These are phyloP conservation scores for Cladosporium sp. DNA, from an alignment of 2,329 filamentous ascomycete species.

Conservation along the genomic window DNA sequence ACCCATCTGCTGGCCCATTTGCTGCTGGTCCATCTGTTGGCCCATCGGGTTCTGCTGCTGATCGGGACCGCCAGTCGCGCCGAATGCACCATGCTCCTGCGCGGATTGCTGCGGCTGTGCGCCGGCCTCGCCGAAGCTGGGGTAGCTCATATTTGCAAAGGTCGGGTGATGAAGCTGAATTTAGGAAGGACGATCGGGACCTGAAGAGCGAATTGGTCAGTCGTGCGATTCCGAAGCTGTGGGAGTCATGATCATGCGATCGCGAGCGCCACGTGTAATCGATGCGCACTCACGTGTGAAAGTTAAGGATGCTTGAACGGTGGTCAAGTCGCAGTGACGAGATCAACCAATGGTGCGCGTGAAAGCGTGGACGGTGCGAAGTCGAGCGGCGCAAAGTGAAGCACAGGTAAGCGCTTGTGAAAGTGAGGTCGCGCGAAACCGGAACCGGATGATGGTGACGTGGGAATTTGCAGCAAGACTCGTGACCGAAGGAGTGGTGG, in stretches of 20 bases:
- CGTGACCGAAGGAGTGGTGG: constrained; percentile 7
- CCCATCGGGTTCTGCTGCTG: constrained; percentile 3
- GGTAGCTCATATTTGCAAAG: constrained; percentile 56
- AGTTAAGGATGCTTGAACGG: constrained; percentile 10
- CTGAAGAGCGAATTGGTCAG: background rate
- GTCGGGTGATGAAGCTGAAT: constrained; percentile 1
- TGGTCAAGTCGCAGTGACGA: constrained; percentile 1
- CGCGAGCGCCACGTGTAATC: background rate
- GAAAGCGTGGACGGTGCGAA: background rate
- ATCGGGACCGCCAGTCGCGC: constrained; percentile 9
- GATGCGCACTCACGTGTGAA: constrained; percentile 19
- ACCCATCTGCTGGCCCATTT: constrained; percentile 49
- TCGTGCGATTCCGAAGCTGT: background rate
- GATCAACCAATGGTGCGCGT: constrained; percentile 6
- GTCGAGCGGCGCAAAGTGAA: constrained; percentile 14
- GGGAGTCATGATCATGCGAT: background rate
- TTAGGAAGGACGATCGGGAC: background rate
- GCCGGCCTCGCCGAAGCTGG: constrained; percentile 58
- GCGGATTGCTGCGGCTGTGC: constrained; percentile 52
- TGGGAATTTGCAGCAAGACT: constrained; percentile 2
- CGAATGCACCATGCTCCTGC: constrained; percentile 15
- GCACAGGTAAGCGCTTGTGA: constrained; percentile 27
- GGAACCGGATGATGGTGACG: constrained; percentile 4
- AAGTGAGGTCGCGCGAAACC: constrained; percentile 7
- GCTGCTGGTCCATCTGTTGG: constrained; percentile 33